These are phyloP conservation scores for Talaromyces sp. DNA, from an alignment of 2,329 filamentous ascomycete genomes.

Conservation along the genomic window DNA sequence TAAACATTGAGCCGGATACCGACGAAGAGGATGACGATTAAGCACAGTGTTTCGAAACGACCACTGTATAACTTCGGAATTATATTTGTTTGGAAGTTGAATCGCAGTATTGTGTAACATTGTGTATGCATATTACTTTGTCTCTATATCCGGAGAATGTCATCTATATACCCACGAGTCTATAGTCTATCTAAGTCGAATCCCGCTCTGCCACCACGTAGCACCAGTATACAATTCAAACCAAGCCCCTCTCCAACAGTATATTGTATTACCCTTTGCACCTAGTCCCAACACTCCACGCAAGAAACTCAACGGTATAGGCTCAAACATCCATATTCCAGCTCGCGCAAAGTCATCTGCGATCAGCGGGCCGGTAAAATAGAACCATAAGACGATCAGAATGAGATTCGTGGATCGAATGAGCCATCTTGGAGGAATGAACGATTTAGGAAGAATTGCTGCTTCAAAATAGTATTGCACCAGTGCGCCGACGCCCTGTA, in stretches of 20 bases:
- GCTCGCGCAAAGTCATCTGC: constrained; percentile 70
- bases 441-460: constrained; percentile 22
- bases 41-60: constrained; percentile 28
- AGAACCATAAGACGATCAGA: constrained; percentile 65
- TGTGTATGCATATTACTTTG: background rate
- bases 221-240: constrained; percentile 58
- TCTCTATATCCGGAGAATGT: background rate
- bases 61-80: background rate
- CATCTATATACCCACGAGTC: background rate
- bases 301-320: constrained; percentile 70
- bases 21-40: constrained; percentile 42
- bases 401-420: constrained; percentile 57
- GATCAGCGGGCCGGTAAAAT: constrained; percentile 61
- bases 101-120: background rate
- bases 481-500: constrained; percentile 64
- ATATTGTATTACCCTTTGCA: constrained; percentile 55
- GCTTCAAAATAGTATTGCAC: constrained; percentile 49
- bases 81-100: background rate
- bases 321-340: constrained; percentile 77
- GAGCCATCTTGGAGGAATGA: constrained; percentile 44
- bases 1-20: constrained; percentile 47
- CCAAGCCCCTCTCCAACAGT: constrained; percentile 60
- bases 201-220: constrained; percentile 62
- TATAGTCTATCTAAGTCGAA: constrained; percentile 29
- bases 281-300: constrained; percentile 64